phyloP scores from a whole-genome alignment of 2,329 filamentous ascomycete genomes.

The Colletotrichum abscissum region DNA sequence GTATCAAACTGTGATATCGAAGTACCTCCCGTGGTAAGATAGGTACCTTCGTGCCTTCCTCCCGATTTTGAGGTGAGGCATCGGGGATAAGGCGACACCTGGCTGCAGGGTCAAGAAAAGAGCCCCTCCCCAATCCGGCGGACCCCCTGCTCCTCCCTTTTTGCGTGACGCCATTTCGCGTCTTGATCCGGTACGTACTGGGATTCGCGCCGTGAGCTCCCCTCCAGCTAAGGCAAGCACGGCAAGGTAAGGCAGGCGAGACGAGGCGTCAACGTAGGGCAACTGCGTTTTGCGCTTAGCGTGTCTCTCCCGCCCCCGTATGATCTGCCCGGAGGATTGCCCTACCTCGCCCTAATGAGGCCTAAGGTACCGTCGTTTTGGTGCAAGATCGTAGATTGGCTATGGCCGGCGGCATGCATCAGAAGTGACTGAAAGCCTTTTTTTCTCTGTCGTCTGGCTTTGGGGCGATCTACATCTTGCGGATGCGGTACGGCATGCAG shows the following conservation, averaged over 20 bases:
- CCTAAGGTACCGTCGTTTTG: conserved; percentile 7
- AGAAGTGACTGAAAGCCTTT: neutral
- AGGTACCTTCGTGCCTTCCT: too few relatives aligned
- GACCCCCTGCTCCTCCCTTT: neutral
- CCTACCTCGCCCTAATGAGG: neutral
- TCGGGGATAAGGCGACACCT: neutral
- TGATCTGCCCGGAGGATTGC: conserved; percentile 33
- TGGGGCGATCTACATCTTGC: neutral
- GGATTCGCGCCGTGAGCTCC: neutral
- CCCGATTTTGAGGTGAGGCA: neutral
- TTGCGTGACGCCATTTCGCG: conserved; percentile 29
- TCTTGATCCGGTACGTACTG: conserved; percentile 25
- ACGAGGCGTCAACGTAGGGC: conserved; percentile 19
- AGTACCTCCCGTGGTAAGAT: too few relatives aligned
- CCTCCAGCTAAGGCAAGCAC: conserved; percentile 16
- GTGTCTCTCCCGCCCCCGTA: conserved; percentile 27
- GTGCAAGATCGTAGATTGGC: neutral
- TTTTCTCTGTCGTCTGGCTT: neutral
- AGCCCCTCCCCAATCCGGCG: neutral
- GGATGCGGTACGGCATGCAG: too few relatives aligned
- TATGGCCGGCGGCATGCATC: neutral
- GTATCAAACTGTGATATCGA: too few relatives aligned
- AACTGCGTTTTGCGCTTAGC: conserved; percentile 17
- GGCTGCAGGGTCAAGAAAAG: neutral
- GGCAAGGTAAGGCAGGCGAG: conserved; percentile 5